A percentile compares a stretch with the other conserved stretches of the same genome.
phyloP scores from a whole-genome alignment of 306 rosid genomes.

The Phaseolus lunatus region DNA sequence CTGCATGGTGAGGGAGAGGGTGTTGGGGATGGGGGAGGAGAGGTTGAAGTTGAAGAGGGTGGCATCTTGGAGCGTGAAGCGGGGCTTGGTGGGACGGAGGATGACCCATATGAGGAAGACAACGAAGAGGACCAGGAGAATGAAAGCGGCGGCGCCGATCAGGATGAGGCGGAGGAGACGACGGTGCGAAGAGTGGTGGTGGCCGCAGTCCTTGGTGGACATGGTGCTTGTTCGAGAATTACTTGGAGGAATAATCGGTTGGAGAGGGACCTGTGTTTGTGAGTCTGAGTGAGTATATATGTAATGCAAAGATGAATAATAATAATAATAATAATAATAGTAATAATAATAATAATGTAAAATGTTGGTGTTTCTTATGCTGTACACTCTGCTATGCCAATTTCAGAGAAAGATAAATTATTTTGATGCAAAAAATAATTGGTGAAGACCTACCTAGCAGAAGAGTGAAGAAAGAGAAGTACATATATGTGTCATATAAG shows the following conservation, averaged over 20 bases:
- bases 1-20: slow-evolving; percentile 59
- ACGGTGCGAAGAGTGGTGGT: slow-evolving; percentile 37
- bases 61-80: slow-evolving; percentile 71
- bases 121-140: slow-evolving; percentile 44
- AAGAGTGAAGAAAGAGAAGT: neutral
- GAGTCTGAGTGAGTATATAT: neutral
- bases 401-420: neutral
- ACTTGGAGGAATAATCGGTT: neutral
- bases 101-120: slow-evolving; percentile 65
- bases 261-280: neutral
- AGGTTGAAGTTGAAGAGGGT: slow-evolving; percentile 68
- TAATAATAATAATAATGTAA: no score
- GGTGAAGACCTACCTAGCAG: neutral
- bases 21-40: slow-evolving; percentile 49
- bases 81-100: slow-evolving; percentile 69
- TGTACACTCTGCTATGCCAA: neutral
- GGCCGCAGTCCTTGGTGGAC: slow-evolving; percentile 62
- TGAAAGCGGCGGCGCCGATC: neutral
- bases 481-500: no score
- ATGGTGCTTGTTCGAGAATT: slow-evolving; percentile 27
- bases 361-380: neutral
- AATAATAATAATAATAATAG: neutral
- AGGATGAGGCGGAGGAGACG: slow-evolving; percentile 47
- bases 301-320: neutral
- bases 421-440: neutral